A percentile compares a stretch with the other conserved stretches of the same genome.
Evolutionary conservation across 306 rosid species (phyloP).

Genomic region (Sesbania bispinosa): DNA sequence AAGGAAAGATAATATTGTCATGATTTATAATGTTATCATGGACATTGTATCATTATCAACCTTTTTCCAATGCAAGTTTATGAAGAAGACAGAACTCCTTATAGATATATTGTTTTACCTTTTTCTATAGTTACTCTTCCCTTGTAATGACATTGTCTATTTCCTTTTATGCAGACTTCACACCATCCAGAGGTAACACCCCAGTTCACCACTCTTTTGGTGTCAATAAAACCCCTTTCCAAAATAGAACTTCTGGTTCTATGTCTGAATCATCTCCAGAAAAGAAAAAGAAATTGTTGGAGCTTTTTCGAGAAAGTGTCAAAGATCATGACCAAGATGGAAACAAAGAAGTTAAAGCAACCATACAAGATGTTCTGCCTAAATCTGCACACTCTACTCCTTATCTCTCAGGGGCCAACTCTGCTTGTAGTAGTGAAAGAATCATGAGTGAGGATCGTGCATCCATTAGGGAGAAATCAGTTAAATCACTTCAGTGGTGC

Average conservation of each 20-base stretch:
- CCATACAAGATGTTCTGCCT: slow-evolving; percentile 34
- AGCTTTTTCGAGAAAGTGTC: slow-evolving; percentile 69
- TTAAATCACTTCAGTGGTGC: slow-evolving; percentile 55
- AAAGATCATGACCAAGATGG: slow-evolving; percentile 30
- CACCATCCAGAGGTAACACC: slow-evolving; percentile 85
- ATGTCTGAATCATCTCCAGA: slow-evolving; percentile 42
- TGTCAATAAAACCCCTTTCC: slow-evolving; percentile 32
- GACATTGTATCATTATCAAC: neutral
- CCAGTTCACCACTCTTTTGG: slow-evolving; percentile 53
- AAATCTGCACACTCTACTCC: slow-evolving; percentile 49
- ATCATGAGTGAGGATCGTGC: slow-evolving; percentile 27
- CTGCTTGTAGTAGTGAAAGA: slow-evolving; percentile 55
- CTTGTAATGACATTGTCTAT: too few relatives aligned
- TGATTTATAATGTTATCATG: neutral
- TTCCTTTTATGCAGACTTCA: slow-evolving; percentile 56
- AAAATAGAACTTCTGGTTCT: slow-evolving; percentile 32
- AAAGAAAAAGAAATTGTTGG: slow-evolving; percentile 73
- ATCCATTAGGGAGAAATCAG: slow-evolving; percentile 30
- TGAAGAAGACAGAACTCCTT: neutral
- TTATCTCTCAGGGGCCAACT: slow-evolving; percentile 36
- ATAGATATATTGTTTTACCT: neutral
- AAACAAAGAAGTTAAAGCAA: slow-evolving; percentile 33
- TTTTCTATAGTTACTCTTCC: neutral
- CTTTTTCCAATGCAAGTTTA: neutral
- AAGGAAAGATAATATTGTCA: neutral